These are phyloP conservation scores for Baorangia bicolor DNA, from an alignment of 768 basidiomycete species.

Conservation along the genomic window DNA sequence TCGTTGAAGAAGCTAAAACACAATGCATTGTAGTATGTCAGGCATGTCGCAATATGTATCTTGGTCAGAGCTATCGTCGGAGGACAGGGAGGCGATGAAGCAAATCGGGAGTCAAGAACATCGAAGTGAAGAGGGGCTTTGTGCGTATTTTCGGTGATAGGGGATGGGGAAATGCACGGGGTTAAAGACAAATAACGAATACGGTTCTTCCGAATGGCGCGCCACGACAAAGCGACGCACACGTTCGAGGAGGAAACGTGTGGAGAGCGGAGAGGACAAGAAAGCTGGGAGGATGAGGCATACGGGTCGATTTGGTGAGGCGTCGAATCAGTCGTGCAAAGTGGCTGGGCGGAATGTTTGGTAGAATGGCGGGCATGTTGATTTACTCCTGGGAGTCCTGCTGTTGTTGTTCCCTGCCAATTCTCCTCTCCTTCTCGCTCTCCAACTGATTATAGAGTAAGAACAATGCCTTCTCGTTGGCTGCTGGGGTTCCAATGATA, in stretches of 20 bases:
- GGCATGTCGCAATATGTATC: conserved; percentile 28
- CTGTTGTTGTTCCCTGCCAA: conserved; percentile 80
- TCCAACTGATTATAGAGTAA: conserved; percentile 96
- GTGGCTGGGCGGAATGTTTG: not conserved
- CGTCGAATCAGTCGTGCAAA: conserved; percentile 18
- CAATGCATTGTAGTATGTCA: conserved; percentile 35
- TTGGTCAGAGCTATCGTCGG: conserved; percentile 24
- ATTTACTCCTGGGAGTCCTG: conserved; percentile 60
- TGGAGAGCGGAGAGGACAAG: conserved; percentile 26
- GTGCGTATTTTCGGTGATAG: conserved; percentile 25
- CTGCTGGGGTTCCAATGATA: conserved; percentile 92
- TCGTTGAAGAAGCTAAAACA: conserved; percentile 26
- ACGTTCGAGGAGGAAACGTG: conserved; percentile 9
- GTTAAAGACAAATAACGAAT: conserved; percentile 24
- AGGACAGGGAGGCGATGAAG: conserved; percentile 15
- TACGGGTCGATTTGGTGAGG: conserved; percentile 18
- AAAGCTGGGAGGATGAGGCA: conserved; percentile 28
- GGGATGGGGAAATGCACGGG: conserved; percentile 23
- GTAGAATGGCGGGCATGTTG: not conserved
- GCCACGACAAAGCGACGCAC: conserved; percentile 8
- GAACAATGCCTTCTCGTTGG: conserved; percentile 97
- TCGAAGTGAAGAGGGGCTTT: conserved; percentile 18
- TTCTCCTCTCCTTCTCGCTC: conserved; percentile 93
- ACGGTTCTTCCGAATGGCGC: conserved; percentile 17
- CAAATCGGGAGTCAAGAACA: conserved; percentile 29